These are phyloP conservation scores for Leishmania aethiopica DNA, from an alignment of 208 protist genomes.

Conservation along the genomic window DNA sequence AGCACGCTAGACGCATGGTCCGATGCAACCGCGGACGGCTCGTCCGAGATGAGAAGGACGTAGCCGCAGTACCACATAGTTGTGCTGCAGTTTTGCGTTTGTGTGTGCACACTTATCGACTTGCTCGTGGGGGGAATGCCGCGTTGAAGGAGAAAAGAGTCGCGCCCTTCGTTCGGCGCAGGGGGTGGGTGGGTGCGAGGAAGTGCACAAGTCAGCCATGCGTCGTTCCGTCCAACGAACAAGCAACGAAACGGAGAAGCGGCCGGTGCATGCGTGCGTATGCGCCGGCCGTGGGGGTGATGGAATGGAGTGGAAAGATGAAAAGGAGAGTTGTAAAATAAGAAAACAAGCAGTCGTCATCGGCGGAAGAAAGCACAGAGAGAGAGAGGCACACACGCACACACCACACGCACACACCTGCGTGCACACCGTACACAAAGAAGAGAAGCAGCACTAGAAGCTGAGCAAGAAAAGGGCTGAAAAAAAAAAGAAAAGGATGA, in stretches of 20 bases:
- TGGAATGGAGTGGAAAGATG: not conserved
- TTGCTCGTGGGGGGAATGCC: too few species aligned
- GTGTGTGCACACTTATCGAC: not conserved
- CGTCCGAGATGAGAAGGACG: not conserved
- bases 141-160: too few species aligned
- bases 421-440: not conserved
- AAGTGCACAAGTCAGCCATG: not conserved
- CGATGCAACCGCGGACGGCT: not conserved
- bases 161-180: too few species aligned
- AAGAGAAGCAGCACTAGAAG: not conserved
- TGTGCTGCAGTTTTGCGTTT: not conserved
- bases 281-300: too few species aligned
- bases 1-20: not conserved
- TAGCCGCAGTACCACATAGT: not conserved
- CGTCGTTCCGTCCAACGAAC: not conserved
- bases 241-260: conserved; percentile 7
- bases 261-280: too few species aligned
- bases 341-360: not conserved
- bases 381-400: not conserved
- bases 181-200: too few species aligned
- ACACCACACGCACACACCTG: not conserved
- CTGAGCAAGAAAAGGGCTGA: conserved; percentile 9
- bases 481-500: not conserved
- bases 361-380: not conserved
- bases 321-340: conserved; percentile 7